These are phyloP conservation scores for Coniochaeta prunicola DNA, from an alignment of 2,329 filamentous ascomycete species.

Conservation along the genomic window DNA sequence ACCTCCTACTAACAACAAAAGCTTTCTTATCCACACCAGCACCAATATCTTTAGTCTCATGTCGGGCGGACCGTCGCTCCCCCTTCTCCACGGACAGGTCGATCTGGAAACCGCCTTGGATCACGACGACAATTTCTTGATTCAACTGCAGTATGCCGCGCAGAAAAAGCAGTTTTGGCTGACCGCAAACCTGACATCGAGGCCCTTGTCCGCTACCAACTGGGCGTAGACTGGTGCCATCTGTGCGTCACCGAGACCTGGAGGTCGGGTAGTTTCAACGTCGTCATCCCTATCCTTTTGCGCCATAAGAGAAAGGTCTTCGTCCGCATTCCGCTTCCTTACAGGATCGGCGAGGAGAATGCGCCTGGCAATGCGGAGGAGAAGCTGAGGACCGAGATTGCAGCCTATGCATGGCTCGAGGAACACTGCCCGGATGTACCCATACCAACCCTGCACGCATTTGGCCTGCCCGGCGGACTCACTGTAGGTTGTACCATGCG, in stretches of 20 bases:
- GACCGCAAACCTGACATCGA: neutral
- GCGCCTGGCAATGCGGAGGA: slow-evolving; percentile 21
- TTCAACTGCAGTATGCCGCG: neutral
- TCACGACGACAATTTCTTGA: neutral
- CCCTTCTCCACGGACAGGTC: no score
- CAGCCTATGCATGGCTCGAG: slow-evolving; percentile 24
- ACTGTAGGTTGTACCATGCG: neutral
- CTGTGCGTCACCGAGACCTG: neutral
- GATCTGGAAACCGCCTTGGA: neutral
- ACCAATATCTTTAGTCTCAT: no score
- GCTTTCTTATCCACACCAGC: no score
- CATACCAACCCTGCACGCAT: slow-evolving; percentile 18
- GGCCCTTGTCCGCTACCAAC: neutral
- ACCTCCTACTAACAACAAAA: no score
- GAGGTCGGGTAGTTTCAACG: neutral
- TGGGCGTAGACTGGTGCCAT: neutral
- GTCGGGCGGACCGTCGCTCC: no score
- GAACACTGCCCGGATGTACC: slow-evolving; percentile 19
- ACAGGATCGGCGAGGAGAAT: neutral
- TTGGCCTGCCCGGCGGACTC: slow-evolving; percentile 17
- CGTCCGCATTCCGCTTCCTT: neutral
- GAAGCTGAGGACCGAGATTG: slow-evolving; percentile 24
- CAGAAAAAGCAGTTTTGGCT: neutral
- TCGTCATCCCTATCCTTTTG: neutral
- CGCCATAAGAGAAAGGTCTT: neutral